Conservation (phyloP, 208 protist genomes). For the Trypanosoma platydactyli region DNA sequence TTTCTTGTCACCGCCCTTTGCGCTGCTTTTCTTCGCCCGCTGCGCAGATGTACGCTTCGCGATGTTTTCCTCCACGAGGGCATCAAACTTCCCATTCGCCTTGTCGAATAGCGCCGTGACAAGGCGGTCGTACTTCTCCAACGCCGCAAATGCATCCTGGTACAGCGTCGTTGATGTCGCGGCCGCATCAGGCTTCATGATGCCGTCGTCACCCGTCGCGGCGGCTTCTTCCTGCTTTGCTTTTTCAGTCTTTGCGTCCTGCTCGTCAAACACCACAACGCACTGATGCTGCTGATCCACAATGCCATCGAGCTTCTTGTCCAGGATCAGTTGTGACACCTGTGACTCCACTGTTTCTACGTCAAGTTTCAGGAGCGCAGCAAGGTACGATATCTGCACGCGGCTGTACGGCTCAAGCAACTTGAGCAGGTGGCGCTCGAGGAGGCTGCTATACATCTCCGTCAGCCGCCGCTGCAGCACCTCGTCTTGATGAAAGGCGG, state of each 20-base stretch:
- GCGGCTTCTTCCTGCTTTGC: slow-evolving; percentile 26
- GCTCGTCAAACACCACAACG: slow-evolving; percentile 93
- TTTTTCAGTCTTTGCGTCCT: slow-evolving; percentile 31
- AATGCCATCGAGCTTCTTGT: slow-evolving; percentile 96
- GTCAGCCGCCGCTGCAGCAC: slow-evolving; percentile 92
- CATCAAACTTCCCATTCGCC: slow-evolving; percentile 81
- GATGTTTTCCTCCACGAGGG: slow-evolving; percentile 77
- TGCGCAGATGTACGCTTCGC: slow-evolving; percentile 45
- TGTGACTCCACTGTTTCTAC: slow-evolving; percentile 69
- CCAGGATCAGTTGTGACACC: slow-evolving; percentile 99
- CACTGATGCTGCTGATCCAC: slow-evolving; percentile 91
- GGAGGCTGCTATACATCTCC: slow-evolving; percentile 95
- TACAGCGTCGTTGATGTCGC: slow-evolving; percentile 69
- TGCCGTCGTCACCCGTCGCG: slow-evolving; percentile 19
- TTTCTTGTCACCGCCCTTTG: slow-evolving; percentile 12
- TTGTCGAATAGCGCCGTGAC: slow-evolving; percentile 90
- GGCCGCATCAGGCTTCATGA: background rate
- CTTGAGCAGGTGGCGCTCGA: slow-evolving; percentile 96
- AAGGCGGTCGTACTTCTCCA: slow-evolving; percentile 79
- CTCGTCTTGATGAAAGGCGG: slow-evolving; percentile 75
- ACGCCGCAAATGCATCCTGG: slow-evolving; percentile 61
- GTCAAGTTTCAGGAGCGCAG: slow-evolving; percentile 88
- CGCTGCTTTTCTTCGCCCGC: slow-evolving; percentile 17
- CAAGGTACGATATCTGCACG: slow-evolving; percentile 96
- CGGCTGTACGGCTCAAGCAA: slow-evolving; percentile 97